Evolutionary conservation across 352 stramenopile species (phyloP).

Genomic region (Blastocystis sp.): DNA sequence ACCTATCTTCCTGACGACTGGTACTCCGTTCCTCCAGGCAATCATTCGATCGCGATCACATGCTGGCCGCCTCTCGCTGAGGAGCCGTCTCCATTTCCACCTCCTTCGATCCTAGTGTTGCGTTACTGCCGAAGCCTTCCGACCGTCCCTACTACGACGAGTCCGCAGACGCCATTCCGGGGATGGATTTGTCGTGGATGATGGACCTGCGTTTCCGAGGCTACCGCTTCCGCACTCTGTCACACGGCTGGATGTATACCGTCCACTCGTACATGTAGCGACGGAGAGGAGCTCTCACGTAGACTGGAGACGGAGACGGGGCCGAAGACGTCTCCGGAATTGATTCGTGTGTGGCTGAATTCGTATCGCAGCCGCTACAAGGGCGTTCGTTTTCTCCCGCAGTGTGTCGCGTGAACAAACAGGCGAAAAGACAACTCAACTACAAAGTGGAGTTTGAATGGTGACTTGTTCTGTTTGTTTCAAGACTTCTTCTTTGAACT

Average conservation of each 20-base stretch:
- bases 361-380: too few species aligned
- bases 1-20: neutral
- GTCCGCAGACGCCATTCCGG: too few species aligned
- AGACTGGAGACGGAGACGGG: too few species aligned
- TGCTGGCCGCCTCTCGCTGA: neutral
- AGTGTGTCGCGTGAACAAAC: too few species aligned
- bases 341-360: too few species aligned
- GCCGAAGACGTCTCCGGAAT: too few species aligned
- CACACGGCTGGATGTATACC: neutral
- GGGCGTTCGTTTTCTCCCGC: too few species aligned
- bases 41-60: neutral
- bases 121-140: too few species aligned
- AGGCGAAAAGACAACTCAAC: too few species aligned
- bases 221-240: neutral
- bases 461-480: neutral
- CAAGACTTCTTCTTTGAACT: slow-evolving; percentile 5
- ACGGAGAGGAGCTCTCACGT: neutral
- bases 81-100: neutral
- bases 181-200: neutral
- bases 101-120: too few species aligned
- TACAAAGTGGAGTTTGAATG: slow-evolving; percentile 30
- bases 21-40: neutral
- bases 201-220: neutral
- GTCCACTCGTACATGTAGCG: neutral
- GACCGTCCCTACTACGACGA: too few species aligned